phyloP scores from a whole-genome alignment of 1,284 basidiomycete species.

The Singerocomus inundabilis region DNA sequence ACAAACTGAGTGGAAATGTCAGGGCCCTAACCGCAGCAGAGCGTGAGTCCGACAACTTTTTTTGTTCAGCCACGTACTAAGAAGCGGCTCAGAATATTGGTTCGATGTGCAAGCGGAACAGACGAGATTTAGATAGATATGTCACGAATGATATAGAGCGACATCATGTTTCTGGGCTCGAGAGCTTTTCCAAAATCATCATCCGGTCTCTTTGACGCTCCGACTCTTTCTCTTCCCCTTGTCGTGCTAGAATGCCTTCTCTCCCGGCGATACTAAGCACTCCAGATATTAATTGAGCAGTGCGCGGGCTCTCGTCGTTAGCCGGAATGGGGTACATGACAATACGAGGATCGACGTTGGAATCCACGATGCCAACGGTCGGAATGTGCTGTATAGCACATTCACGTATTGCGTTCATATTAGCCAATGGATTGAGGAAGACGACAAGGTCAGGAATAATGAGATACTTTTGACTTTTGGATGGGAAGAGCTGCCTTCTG shows the following conservation, averaged over 20 bases:
- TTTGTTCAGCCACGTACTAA: slow-evolving; percentile 13
- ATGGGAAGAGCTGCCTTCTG: slow-evolving; percentile 74
- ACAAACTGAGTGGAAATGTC: slow-evolving; percentile 90
- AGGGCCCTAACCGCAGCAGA: slow-evolving; percentile 89
- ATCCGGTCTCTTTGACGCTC: slow-evolving; percentile 28
- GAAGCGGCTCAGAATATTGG: slow-evolving; percentile 56
- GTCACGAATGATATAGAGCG: slow-evolving; percentile 19
- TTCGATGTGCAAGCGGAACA: slow-evolving; percentile 56
- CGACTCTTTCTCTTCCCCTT: slow-evolving; percentile 14
- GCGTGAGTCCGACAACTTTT: slow-evolving; percentile 51
- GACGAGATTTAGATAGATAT: slow-evolving; percentile 31
- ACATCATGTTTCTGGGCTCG: slow-evolving; percentile 25
- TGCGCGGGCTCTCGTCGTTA: slow-evolving; percentile 92
- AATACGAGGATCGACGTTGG: slow-evolving; percentile 92
- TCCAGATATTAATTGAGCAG: slow-evolving; percentile 88
- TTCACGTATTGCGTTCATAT: slow-evolving; percentile 83
- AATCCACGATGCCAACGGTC: slow-evolving; percentile 89
- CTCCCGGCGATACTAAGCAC: slow-evolving; percentile 90
- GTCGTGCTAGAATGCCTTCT: slow-evolving; percentile 61
- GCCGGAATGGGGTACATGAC: slow-evolving; percentile 99
- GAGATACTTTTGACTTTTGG: slow-evolving; percentile 55
- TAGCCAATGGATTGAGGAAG: slow-evolving; percentile 85
- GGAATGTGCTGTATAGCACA: slow-evolving; percentile 83
- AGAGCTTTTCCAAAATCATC: slow-evolving; percentile 30
- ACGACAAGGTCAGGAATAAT: slow-evolving; percentile 86